Evolutionary conservation across 169 alveolate species (phyloP).

Genomic region (Plasmodium falciparum): DNA sequence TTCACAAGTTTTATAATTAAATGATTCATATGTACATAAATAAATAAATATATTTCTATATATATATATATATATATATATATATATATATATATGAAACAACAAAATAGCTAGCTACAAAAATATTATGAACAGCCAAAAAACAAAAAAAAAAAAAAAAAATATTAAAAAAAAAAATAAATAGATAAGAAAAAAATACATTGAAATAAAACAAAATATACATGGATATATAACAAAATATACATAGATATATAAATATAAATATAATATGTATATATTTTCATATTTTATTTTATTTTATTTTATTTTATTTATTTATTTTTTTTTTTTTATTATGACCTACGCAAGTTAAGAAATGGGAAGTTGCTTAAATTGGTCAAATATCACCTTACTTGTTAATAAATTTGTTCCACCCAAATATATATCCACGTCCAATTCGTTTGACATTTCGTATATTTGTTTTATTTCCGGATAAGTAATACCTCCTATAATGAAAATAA

Average conservation of each 20-base stretch:
- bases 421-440: slow-evolving; percentile 79
- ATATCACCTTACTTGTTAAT: slow-evolving; percentile 24
- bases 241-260: too few species aligned
- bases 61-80: slow-evolving; percentile 1
- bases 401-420: slow-evolving; percentile 87
- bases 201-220: too few species aligned
- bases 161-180: background rate
- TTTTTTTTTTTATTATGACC: too few species aligned
- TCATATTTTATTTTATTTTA: too few species aligned
- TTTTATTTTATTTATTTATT: too few species aligned
- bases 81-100: background rate
- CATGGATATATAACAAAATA: too few species aligned
- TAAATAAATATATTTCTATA: background rate
- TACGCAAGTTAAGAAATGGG: slow-evolving; percentile 1
- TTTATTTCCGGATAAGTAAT: slow-evolving; percentile 87
- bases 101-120: background rate
- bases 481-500: slow-evolving; percentile 87
- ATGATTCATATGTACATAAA: too few species aligned
- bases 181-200: background rate
- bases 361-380: slow-evolving; percentile 21
- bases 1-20: too few species aligned
- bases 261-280: too few species aligned
- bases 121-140: background rate
- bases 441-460: slow-evolving; percentile 80
- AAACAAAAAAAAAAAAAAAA: slow-evolving; percentile 10